Evolutionary conservation across 331 rosid species (phyloP).

Genomic region (Quercus lobata): DNA sequence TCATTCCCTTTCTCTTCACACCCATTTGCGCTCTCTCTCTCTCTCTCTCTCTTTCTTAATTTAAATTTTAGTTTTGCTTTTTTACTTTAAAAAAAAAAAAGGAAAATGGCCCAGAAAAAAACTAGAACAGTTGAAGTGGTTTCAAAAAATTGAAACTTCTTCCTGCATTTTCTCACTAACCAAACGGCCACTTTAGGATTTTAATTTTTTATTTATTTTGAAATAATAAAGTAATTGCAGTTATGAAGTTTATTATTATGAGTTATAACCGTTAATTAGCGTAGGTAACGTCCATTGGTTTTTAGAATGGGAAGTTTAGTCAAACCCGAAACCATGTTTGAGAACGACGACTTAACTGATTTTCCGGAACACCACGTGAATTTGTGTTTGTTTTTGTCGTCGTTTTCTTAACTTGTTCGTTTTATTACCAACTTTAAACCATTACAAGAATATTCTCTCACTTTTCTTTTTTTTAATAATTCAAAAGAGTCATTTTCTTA

Average conservation of each 20-base stretch:
- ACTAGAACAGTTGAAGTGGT: too few species aligned
- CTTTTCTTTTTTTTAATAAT: neutral
- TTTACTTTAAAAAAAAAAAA: neutral
- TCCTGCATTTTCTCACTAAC: slow-evolving; percentile 19
- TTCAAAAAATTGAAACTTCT: too few species aligned
- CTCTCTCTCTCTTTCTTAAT: rapidly evolving
- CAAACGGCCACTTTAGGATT: slow-evolving; percentile 1
- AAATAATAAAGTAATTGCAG: neutral
- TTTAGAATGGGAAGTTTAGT: neutral
- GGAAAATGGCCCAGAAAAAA: too few species aligned
- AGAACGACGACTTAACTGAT: neutral
- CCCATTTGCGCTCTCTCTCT: neutral
- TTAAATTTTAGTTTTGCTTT: neutral
- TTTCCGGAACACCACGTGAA: neutral
- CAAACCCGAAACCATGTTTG: neutral
- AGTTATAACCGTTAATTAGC: neutral
- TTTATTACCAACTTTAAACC: neutral
- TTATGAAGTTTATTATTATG: neutral
- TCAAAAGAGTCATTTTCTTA: neutral
- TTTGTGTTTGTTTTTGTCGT: neutral
- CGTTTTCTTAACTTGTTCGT: neutral
- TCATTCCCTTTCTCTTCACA: neutral
- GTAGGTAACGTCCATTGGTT: neutral
- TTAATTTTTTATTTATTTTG: neutral
- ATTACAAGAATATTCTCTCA: slow-evolving; percentile 2